A percentile compares a stretch with the other conserved stretches of the same genome.
These are phyloP conservation scores for Entomortierella chlamydospora DNA, from an alignment of 192 early-diverging fungal genomes.

Conservation along the genomic window DNA sequence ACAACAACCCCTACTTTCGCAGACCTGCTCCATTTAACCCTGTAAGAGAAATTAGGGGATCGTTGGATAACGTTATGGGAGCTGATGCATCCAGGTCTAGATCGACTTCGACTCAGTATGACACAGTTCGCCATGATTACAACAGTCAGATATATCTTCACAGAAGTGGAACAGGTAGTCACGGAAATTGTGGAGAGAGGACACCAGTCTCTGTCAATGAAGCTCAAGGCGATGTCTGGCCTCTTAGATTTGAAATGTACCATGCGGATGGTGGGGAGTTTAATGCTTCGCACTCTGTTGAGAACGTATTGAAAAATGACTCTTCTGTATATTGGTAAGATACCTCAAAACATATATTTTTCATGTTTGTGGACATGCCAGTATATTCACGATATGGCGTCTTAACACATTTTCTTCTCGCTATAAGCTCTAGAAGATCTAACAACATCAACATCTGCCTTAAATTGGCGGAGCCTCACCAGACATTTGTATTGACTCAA, in stretches of 20 bases:
- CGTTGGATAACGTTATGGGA: too few species aligned
- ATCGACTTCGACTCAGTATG: constrained; percentile 15
- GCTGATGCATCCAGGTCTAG: neutral
- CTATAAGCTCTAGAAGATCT: constrained; percentile 39
- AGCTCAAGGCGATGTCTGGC: constrained; percentile 32
- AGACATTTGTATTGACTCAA: constrained; percentile 56
- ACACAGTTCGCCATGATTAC: neutral
- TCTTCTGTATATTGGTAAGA: constrained; percentile 59
- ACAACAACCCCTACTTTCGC: constrained; percentile 44
- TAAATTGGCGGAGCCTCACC: constrained; percentile 32
- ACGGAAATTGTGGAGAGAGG: constrained; percentile 19
- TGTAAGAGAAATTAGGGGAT: too few species aligned
- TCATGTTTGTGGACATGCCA: neutral
- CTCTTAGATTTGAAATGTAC: constrained; percentile 47
- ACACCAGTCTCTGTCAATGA: neutral
- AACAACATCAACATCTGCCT: constrained; percentile 56
- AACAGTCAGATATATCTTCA: neutral
- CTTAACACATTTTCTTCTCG: neutral
- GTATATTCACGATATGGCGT: neutral
- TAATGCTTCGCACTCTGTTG: constrained; percentile 53
- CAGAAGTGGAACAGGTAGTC: neutral
- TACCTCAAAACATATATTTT: neutral
- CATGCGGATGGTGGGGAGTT: constrained; percentile 51
- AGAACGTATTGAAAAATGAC: constrained; percentile 61
- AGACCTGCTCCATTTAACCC: neutral